Base-by-base conservation (phyloP, 2,329 filamentous ascomycete species). In the Alternaria atra region DNA sequence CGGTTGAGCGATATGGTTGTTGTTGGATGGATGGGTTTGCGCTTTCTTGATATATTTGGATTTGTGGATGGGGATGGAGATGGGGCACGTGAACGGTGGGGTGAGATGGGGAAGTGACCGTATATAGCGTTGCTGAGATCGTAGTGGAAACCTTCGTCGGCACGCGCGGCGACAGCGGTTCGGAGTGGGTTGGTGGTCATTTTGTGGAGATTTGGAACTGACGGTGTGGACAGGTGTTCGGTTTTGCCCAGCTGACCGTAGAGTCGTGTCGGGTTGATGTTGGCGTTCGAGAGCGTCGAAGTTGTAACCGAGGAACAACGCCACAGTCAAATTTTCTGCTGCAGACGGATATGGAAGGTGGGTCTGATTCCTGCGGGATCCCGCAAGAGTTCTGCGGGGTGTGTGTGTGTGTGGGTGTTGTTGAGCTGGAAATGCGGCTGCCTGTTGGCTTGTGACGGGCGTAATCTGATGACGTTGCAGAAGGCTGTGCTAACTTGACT, bases 381-480 rank as follows among this genome's bases (percentile, higher is more conserved):
- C 54, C 34, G 48, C 27, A n/a, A 42, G 55, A 30, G n/a, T 9
- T n/a, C 30, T 17, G 61, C 37, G 43, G 54, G 48, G 23, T 42
- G 53, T 53, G 30, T 61, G 39, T 30, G 23, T 4, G 27, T 17
- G 20, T 20, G 27, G 23, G n/a, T 29, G 52, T 51, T 51, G 43
- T 17, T 32, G 32, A 47, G n/a, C n/a, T 47, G 30, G 53, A 55
- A 66, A 60, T 6, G 65, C 70, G 68, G 72, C 65, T 70, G 74
- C 69, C 71, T 73, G 70, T 60, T 66, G 58, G 64, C 55, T 63
- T 53, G 55, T 63, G 56, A 52, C 60, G 63, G 51, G 25, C 4
- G 71, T 74, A 68, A 74, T 68, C 43, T 60, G 64, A 72, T 74
- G 74, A 76, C 72, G 73, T 72, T 65, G 70, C 48, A 62, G 44